These are phyloP conservation scores for Yarrowia keelungensis DNA, from an alignment of 805 yeast genomes.

Conservation along the genomic window DNA sequence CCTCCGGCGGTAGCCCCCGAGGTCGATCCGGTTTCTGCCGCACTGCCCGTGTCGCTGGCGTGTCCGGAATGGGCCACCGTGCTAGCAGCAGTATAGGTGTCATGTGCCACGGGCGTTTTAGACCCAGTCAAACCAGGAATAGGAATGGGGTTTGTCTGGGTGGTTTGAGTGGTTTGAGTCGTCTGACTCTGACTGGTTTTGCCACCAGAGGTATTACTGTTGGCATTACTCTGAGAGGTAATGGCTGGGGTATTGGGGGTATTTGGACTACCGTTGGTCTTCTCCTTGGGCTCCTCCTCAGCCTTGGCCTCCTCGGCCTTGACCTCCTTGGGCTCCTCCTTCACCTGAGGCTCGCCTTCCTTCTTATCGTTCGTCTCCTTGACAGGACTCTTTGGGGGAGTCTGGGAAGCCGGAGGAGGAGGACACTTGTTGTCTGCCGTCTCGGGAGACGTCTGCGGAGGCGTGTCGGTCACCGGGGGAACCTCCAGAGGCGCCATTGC, in stretches of 20 bases:
- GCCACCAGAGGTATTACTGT: neutral
- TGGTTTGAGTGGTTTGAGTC: neutral
- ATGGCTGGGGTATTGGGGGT: too few relatives aligned
- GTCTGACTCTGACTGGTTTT: neutral
- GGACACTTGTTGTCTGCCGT: neutral
- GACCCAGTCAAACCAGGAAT: neutral
- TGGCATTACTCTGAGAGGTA: neutral
- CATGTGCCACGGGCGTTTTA: neutral
- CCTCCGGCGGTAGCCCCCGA: neutral
- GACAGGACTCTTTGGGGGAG: neutral
- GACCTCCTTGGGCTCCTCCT: neutral
- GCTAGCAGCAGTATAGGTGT: neutral
- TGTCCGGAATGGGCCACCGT: too few relatives aligned
- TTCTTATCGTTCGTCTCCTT: neutral
- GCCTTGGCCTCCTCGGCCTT: neutral
- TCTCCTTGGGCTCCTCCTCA: too few relatives aligned
- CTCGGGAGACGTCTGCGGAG: slow-evolving; percentile 18
- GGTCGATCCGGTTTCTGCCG: neutral
- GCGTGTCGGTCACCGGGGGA: slow-evolving; percentile 10
- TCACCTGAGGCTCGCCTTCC: too few relatives aligned
- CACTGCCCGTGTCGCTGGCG: neutral
- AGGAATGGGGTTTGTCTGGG: neutral
- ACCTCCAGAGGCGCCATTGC: neutral
- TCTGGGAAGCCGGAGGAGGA: neutral
- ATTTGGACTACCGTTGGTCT: neutral